Evolutionary conservation across 345 rosid species (phyloP), one percentile per base, ranked within the genome.

Genomic region (Eucalyptus pauciflora): DNA sequence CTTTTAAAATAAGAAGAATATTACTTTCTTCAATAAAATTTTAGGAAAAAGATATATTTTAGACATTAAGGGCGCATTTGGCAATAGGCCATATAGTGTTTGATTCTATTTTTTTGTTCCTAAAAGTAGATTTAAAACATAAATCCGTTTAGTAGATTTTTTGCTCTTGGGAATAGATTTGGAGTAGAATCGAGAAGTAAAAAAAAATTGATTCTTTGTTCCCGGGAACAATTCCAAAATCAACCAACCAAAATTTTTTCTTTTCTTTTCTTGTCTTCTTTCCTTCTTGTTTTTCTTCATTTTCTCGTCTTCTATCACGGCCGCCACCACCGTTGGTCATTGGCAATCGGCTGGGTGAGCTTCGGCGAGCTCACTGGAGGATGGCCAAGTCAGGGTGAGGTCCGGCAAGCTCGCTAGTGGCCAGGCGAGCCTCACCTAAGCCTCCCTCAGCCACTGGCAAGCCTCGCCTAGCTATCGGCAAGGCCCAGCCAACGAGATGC

Each of bases 321-420:
- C 10, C 1, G 2, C 56, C 56, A 18, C 24, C 0, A 1, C 4
- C 1, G 0, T 0, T 17, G 4, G 24, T 18, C 0, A 1, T 52
- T 1, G 24, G 24, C 56, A 52, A 4, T 1, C 0, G 0, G 0
- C 0, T 1, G 10, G 5, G 58, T 0, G 2, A 52, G 10, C 58
- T 52, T 0, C 0, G 0, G 0, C 25, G 10, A 52, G 10, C 58
- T 52, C 8, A 20, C 9, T 18, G 0, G 25, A 52, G 5, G 58
- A 0, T 52, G 0, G 25, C 58, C 24, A 52, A 18, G 58, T 18
- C 25, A 7, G 0, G 25, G 25, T 18, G 9, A 20, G 58, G 10
- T 20, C 25, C 2, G 0, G 10, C 0, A 0, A 52, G 58, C 58
- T 52, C 10, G 0, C 0, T 0, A 0, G 2, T 52, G 4, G 10